These are phyloP conservation scores for Ceratobasidium sp. DNA, from an alignment of 1,284 basidiomycete genomes.

Conservation along the genomic window DNA sequence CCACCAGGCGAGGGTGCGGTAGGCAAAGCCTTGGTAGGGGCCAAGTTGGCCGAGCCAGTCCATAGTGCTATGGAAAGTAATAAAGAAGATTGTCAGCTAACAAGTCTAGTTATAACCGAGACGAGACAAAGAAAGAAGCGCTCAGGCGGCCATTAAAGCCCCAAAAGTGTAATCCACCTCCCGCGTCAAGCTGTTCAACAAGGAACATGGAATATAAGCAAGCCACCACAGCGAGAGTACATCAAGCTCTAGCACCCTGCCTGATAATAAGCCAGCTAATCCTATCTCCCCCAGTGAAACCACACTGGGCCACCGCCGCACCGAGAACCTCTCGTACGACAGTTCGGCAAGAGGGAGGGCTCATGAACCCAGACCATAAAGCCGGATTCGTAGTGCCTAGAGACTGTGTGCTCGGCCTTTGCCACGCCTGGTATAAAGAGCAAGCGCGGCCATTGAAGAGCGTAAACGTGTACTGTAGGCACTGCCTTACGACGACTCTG, in stretches of 20 bases:
- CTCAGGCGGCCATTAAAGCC: conserved; percentile 34
- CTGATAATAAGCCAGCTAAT: conserved; percentile 14
- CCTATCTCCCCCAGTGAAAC: conserved; percentile 22
- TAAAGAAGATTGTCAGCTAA: not conserved
- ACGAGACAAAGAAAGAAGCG: not conserved
- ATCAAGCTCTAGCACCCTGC: conserved; percentile 8
- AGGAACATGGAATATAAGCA: conserved; percentile 2
- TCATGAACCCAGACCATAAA: not conserved
- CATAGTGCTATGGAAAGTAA: not conserved
- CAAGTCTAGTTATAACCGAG: not conserved
- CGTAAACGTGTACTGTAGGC: not conserved
- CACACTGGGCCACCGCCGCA: conserved; percentile 36
- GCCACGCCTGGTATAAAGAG: conserved; percentile 1
- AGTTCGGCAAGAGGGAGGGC: conserved; percentile 30
- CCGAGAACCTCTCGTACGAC: conserved; percentile 7
- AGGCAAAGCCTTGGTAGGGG: conserved; percentile 18
- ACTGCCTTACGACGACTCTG: conserved; percentile 31
- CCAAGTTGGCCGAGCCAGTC: conserved; percentile 30
- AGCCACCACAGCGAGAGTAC: conserved; percentile 11
- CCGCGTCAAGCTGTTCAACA: conserved; percentile 3
- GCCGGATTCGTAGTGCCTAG: conserved; percentile 2
- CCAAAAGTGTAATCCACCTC: conserved; percentile 19
- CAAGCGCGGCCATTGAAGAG: conserved; percentile 23
- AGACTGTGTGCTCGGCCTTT: conserved; percentile 30
- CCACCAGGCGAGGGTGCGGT: conserved; percentile 33